Evolutionary conservation across 2,329 filamentous ascomycete species (phyloP).

Genomic region (Fusarium praegraminearum): DNA sequence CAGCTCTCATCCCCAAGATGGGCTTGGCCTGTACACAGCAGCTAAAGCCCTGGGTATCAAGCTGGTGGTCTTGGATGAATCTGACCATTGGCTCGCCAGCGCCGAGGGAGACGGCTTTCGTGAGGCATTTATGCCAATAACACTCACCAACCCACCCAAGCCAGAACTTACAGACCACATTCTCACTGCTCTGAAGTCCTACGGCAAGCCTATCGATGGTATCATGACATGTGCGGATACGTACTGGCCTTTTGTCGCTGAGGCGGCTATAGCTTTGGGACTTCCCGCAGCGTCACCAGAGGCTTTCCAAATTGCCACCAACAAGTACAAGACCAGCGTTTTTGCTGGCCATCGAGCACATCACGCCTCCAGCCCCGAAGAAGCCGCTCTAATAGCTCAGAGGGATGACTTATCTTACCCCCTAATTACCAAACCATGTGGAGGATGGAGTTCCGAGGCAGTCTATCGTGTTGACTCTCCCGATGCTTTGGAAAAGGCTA

Average conservation of each 20-base stretch:
- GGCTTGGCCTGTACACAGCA: constrained; percentile 8
- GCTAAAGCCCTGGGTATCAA: constrained; percentile 9
- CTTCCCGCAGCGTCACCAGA: constrained; percentile 13
- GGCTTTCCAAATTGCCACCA: constrained; percentile 7
- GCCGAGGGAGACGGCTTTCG: background rate
- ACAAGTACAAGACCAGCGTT: constrained; percentile 12
- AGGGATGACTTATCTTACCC: constrained; percentile 8
- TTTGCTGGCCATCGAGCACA: constrained; percentile 15
- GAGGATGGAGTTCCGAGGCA: constrained; percentile 26
- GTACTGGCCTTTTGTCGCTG: constrained; percentile 19
- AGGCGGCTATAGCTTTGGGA: constrained; percentile 6
- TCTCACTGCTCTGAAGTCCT: background rate
- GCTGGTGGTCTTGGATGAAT: constrained; percentile 12
- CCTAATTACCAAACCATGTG: constrained; percentile 13
- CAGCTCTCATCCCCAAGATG: constrained; percentile 15
- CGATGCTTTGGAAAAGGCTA: constrained; percentile 3
- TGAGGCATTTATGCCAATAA: background rate
- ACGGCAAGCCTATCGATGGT: constrained; percentile 5
- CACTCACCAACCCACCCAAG: background rate
- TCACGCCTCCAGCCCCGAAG: constrained; percentile 3
- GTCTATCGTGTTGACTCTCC: constrained; percentile 31
- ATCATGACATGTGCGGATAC: constrained; percentile 14
- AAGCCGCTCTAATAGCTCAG: constrained; percentile 1
- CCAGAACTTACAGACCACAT: background rate
- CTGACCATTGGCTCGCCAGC: constrained; percentile 2